Base-by-base conservation (phyloP, 73 alveolate species). In the Effrenium voratum region DNA sequence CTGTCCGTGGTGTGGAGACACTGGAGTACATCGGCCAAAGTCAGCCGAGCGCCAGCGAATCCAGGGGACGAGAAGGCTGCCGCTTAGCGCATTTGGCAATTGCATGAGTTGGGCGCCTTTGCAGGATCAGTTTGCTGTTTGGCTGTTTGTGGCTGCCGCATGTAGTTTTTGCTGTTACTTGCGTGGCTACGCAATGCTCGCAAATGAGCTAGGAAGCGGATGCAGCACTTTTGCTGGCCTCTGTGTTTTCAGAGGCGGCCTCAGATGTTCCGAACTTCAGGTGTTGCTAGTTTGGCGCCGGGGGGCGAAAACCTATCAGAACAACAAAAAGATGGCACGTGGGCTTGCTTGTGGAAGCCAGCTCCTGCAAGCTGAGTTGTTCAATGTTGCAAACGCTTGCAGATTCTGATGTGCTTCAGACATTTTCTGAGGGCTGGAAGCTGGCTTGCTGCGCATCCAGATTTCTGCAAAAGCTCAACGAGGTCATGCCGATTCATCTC, bases 391-490 rank as follows among this genome's bases (percentile, higher is more conserved):
- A 49, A n/a, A 72, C 30, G 34, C n/a, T 22, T 30, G 26, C 44
- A 55, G 22, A 38, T 43, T 1, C 40, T 10, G 40, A 36, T 22
- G 60, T 43, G 49, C 40, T 28, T 22, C 28, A 43, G 0, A n/a
- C 40, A 55, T 16, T 50, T 8, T 46, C 40, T 15, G 40, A 47
- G 75, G 92, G 75, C 0, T 82, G 92, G 92, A 82, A 82, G 92
- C 38, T 49, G 47, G 70, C 24, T 49, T 82, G 92, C 92, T 49
- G 46, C 38, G 34, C 75, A 15, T 47, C 92, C 49, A 49, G 50
- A 36, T 82, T 82, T 38, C 30, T 47, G 38, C 75, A 60, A 38
- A 82, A 50, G 50, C 46, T 82, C 75, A 72, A 82, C 28, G 28
- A 47, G 92, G 91, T 44, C 32, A 3, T 19, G 36, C 24, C 34